These are phyloP conservation scores for Penicillium angulare DNA, from an alignment of 495 filamentous ascomycete genomes.

Conservation along the genomic window DNA sequence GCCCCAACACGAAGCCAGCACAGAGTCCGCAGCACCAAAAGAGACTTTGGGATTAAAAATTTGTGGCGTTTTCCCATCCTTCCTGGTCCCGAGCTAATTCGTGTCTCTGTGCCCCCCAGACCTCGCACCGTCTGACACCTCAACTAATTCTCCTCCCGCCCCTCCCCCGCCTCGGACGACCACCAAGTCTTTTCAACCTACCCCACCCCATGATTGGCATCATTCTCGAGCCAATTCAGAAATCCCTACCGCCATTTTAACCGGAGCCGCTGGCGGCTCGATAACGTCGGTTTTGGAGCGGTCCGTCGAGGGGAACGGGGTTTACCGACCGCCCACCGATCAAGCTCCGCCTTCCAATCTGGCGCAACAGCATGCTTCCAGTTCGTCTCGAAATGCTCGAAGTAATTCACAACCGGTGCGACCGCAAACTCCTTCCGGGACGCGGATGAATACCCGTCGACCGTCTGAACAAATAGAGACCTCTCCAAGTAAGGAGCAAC, in stretches of 20 bases:
- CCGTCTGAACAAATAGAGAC: constrained; percentile 28
- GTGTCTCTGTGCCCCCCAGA: constrained; percentile 13
- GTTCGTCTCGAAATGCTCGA: constrained; percentile 42
- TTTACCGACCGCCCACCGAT: constrained; percentile 36
- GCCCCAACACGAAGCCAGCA: constrained; percentile 1
- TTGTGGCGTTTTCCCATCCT: constrained; percentile 9
- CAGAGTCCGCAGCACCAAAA: neutral
- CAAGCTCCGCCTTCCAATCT: constrained; percentile 28
- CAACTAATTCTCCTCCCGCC: constrained; percentile 8
- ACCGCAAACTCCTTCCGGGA: constrained; percentile 42
- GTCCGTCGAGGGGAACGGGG: constrained; percentile 39
- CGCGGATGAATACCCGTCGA: constrained; percentile 34
- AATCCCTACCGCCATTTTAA: constrained; percentile 24
- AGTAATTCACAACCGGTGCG: constrained; percentile 46
- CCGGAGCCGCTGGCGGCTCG: constrained; percentile 40
- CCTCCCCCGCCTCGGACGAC: constrained; percentile 21
- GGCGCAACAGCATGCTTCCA: constrained; percentile 33
- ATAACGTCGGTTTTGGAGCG: constrained; percentile 27
- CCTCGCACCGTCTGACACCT: constrained; percentile 13
- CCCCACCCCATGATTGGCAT: constrained; percentile 29
- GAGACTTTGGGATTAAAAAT: constrained; percentile 1
- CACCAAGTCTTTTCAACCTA: constrained; percentile 25
- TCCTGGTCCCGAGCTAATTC: constrained; percentile 12
- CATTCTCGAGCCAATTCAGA: constrained; percentile 40
- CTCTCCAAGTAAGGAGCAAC: constrained; percentile 30